phyloP scores from a whole-genome alignment of 2,329 filamentous ascomycete genomes.

The Aspergillus sp. region DNA sequence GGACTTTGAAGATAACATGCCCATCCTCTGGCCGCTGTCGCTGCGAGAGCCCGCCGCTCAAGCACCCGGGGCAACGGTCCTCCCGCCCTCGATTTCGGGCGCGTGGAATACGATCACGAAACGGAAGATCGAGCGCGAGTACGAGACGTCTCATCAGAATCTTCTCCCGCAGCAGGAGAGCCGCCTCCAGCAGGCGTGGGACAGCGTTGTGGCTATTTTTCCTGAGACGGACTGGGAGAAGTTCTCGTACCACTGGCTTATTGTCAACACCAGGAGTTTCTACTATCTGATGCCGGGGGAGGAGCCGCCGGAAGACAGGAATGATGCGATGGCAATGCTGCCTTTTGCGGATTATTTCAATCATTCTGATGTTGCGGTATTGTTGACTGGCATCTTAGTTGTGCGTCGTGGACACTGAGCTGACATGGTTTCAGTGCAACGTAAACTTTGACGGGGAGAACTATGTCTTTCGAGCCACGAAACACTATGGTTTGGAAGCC shows the following conservation, averaged over 20 bases:
- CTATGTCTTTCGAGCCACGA: conserved; percentile 37
- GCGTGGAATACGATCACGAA: conserved; percentile 32
- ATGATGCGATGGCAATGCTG: conserved; percentile 47
- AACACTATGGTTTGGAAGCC: conserved; percentile 28
- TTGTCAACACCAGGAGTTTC: conserved; percentile 61
- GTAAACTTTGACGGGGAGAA: conserved; percentile 36
- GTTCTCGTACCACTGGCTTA: conserved; percentile 59
- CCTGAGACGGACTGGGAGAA: conserved; percentile 41
- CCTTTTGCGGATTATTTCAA: conserved; percentile 51
- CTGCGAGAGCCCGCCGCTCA: conserved; percentile 37
- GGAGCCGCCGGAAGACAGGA: conserved; percentile 36
- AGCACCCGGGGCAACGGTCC: conserved; percentile 18
- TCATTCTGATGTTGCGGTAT: conserved; percentile 42
- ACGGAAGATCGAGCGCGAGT: conserved; percentile 22
- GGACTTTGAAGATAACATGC: conserved; percentile 61
- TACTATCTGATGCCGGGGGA: conserved; percentile 51
- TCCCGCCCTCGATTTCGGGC: conserved; percentile 40
- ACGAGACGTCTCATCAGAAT: conserved; percentile 34
- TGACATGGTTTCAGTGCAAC: conserved; percentile 26
- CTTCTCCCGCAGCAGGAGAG: conserved; percentile 51
- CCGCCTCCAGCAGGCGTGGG: conserved; percentile 55
- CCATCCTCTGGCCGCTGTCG: conserved; percentile 52
- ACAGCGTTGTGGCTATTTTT: conserved; percentile 41
- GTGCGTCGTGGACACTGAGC: too few relatives aligned
- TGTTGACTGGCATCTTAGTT: too few relatives aligned